Conservation (phyloP, 345 rosid genomes). For the Hibiscus syriacus region DNA sequence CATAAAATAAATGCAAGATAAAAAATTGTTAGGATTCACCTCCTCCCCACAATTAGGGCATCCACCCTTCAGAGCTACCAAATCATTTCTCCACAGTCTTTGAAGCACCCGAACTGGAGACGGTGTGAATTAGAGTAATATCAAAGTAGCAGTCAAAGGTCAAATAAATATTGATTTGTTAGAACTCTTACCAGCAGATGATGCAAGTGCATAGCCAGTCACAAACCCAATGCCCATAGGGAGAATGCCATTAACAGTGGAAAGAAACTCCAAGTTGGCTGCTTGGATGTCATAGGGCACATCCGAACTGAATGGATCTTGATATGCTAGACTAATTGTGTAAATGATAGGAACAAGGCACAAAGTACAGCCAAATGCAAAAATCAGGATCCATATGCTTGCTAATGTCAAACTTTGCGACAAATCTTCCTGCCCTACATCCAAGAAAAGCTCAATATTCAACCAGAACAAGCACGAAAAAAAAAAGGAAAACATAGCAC, state of each 20-base stretch:
- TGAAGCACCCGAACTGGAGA: constrained; percentile 67
- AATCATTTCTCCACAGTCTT: constrained; percentile 87
- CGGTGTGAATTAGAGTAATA: constrained; percentile 7
- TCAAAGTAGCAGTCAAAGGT: background rate
- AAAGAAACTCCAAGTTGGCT: constrained; percentile 40
- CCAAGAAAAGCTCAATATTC: constrained; percentile 57
- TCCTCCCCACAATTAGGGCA: constrained; percentile 98
- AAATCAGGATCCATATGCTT: constrained; percentile 79
- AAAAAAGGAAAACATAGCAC: constrained; percentile 9
- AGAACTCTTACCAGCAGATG: no score
- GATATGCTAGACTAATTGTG: constrained; percentile 49
- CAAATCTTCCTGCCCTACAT: constrained; percentile 96
- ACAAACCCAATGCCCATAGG: constrained; percentile 46
- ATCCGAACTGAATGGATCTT: constrained; percentile 38
- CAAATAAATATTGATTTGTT: no score
- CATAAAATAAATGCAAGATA: background rate
- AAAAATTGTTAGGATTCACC: constrained; percentile 34
- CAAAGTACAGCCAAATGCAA: constrained; percentile 53
- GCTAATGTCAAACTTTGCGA: constrained; percentile 84
- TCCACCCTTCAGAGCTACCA: constrained; percentile 79
- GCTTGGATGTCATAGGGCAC: constrained; percentile 34
- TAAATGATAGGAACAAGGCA: constrained; percentile 53
- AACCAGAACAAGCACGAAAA: constrained; percentile 17
- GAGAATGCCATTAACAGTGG: constrained; percentile 51
- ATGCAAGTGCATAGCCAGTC: constrained; percentile 69